phyloP scores from a whole-genome alignment of 1,284 basidiomycete species.

The Malassezia furfur region DNA sequence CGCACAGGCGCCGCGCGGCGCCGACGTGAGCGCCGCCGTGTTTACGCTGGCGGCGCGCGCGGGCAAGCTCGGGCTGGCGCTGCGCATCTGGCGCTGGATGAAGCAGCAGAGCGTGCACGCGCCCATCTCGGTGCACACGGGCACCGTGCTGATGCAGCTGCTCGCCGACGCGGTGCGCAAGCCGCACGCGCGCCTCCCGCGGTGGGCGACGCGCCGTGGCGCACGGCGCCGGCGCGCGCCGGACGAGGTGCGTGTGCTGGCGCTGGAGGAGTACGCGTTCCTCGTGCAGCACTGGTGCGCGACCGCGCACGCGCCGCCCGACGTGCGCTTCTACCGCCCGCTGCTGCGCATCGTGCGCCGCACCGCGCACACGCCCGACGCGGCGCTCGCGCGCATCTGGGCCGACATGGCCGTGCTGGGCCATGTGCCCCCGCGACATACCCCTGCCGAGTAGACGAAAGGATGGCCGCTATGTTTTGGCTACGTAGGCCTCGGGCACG shows the following conservation, averaged over 20 bases:
- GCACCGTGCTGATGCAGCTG: conserved; percentile 27
- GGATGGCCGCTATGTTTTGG: background rate
- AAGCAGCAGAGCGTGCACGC: conserved; percentile 24
- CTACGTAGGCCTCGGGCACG: conserved; percentile 15
- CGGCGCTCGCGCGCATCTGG: conserved; percentile 3
- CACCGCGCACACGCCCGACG: conserved; percentile 1
- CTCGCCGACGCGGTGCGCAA: conserved; percentile 12
- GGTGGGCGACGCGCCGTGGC: background rate
- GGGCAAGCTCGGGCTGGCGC: conserved; percentile 22
- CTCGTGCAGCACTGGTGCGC: conserved; percentile 10
- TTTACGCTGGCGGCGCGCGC: conserved; percentile 27
- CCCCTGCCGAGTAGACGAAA: background rate
- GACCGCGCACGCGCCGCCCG: background rate
- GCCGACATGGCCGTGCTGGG: conserved; percentile 7
- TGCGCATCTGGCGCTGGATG: conserved; percentile 32
- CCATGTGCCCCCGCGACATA: background rate
- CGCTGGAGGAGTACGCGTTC: conserved; percentile 15
- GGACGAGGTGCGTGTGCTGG: conserved; percentile 4
- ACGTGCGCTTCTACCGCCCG: conserved; percentile 3
- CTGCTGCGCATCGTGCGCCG: conserved; percentile 11
- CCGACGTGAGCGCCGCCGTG: conserved; percentile 21
- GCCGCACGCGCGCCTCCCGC: background rate
- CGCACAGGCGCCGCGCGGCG: background rate
- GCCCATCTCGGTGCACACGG: conserved; percentile 21
- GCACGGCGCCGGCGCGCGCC: background rate